Base-by-base conservation (phyloP, 2,329 filamentous ascomycete genomes). In the Fusarium sp. region DNA sequence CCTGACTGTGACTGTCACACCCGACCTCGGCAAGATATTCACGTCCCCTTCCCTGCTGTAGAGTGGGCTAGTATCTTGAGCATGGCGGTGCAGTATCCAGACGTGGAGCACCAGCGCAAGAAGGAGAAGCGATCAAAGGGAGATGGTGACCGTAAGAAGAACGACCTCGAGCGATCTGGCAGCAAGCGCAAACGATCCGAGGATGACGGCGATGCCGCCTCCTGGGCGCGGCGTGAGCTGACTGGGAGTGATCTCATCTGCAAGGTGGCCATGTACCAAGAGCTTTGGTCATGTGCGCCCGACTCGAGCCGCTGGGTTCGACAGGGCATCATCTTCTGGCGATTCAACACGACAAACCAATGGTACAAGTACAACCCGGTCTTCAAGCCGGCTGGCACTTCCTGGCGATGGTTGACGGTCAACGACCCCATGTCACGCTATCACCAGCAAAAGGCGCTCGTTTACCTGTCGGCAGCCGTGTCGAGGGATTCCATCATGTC, bases 241-340 rank as follows among this genome's bases (percentile, higher is more conserved):
- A 85, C 85, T 2, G 85, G 86, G 68, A 86, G 87, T 73, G 87
- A 90, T 44, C 82, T 90, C 60, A 84, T 91, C 54, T 83, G 85
- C 69, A 86, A 87, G 76, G 88, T 91, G 47, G 88, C 88, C 76
- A 91, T 91, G 89, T 89, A 90, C 76, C 89, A 91, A 76, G 89
- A 91, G 80, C 83, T 91, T 37, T 90, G 86, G 84, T 90, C 88
- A 4, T 80, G 80, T 67, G 78, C 86, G 5, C 84, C 84, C 7
- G 82, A 83, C 61, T 80, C 79, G 15, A 76, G 75, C 47, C 77
- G 81, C 71, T 91, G 88, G 87, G 85, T 82, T 10, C 85, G 88
- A n/a, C 86, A 89, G 52, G 85, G 83, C 36, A 85, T 91, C 60
- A 83, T 91, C 58, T 83, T 91, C 39, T 91, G 89, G 89, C 88